These are phyloP conservation scores for Botrytis deweyae DNA, from an alignment of 2,329 filamentous ascomycete species.

Conservation along the genomic window DNA sequence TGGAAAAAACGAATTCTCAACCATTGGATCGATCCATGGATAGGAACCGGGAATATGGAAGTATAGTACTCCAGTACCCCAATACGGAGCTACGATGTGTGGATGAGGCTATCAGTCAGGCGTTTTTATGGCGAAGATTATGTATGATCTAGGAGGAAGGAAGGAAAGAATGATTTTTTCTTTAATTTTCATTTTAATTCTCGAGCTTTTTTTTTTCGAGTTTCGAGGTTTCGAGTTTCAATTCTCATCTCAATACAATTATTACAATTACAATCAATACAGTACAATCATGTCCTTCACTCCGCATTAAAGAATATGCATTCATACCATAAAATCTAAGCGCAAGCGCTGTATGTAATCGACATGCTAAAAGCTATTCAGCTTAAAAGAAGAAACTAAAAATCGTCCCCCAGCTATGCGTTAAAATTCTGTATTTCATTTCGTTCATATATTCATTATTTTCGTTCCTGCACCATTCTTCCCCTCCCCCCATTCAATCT, in stretches of 20 bases:
- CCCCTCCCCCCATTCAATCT: no score
- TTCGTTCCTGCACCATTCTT: background rate
- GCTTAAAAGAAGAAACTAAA: background rate
- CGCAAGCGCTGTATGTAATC: background rate
- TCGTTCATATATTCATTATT: constrained; percentile 9
- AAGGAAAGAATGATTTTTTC: background rate
- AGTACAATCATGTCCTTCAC: background rate
- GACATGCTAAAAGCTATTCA: background rate
- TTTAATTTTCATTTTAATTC: background rate
- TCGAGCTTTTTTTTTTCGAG: no score
- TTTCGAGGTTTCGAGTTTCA: background rate
- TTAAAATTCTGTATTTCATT: background rate
- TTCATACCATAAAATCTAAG: background rate
- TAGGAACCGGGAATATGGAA: background rate
- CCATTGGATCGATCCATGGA: background rate
- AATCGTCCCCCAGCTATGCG: background rate
- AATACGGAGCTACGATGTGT: background rate
- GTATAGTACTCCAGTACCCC: background rate
- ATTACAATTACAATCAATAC: background rate
- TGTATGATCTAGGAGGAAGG: background rate
- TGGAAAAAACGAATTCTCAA: no score
- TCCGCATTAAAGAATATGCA: background rate
- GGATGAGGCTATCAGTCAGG: background rate
- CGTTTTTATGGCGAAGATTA: background rate
- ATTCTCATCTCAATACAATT: background rate